These are phyloP conservation scores for Yamadazyma paraphyllophila DNA, from an alignment of 805 yeast genomes.

Conservation along the genomic window DNA sequence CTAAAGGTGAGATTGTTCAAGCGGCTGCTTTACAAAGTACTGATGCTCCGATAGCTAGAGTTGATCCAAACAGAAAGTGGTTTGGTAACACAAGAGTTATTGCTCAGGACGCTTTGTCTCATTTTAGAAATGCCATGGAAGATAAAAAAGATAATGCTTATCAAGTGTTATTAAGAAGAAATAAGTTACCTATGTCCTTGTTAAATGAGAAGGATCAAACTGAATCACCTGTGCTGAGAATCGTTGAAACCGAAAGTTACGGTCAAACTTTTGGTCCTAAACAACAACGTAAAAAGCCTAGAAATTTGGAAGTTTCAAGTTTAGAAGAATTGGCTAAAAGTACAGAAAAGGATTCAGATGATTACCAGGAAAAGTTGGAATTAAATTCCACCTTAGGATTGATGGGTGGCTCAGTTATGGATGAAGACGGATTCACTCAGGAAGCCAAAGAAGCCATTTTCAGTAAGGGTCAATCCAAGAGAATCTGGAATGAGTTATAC, in stretches of 20 bases:
- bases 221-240: conserved; percentile 74
- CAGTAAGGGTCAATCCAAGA: conserved; percentile 94
- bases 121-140: conserved; percentile 91
- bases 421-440: conserved; percentile 78
- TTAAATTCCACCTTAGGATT: conserved; percentile 72
- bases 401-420: conserved; percentile 62
- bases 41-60: conserved; percentile 86
- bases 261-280: conserved; percentile 88
- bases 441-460: conserved; percentile 95
- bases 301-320: conserved; percentile 66
- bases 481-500: conserved; percentile 97
- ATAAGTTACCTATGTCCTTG: conserved; percentile 93
- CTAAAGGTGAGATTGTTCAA: conserved; percentile 78
- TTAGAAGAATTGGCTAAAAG: conserved; percentile 72
- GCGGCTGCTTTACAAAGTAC: conserved; percentile 89
- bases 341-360: conserved; percentile 55
- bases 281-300: conserved; percentile 88
- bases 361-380: conserved; percentile 73
- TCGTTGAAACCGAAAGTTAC: conserved; percentile 86
- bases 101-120: conserved; percentile 92
- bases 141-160: conserved; percentile 78
- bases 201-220: conserved; percentile 80
- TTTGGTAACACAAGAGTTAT: conserved; percentile 96
- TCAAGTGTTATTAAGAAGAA: conserved; percentile 82
- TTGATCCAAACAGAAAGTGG: conserved; percentile 96